Percentiles rank a stretch among this genome's conserved stretches.
phyloP scores from a whole-genome alignment of 257 asterid genomes.

The Solanum pinnatisectum region DNA sequence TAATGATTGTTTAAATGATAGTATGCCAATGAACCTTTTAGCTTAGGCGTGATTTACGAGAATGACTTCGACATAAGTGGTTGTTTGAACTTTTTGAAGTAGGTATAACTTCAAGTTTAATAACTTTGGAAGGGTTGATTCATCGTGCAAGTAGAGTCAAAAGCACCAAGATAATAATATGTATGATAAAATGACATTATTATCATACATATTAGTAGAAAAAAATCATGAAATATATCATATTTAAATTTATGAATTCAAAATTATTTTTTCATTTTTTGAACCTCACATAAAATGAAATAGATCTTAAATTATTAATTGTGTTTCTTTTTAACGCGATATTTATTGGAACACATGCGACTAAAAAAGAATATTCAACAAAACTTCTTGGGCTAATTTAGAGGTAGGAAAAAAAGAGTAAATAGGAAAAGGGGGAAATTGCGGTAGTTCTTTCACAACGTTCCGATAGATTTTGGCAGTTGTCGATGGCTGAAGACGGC shows the following conservation, averaged over 20 bases:
- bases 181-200: neutral
- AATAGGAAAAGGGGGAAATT: neutral
- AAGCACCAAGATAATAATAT: neutral
- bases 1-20: too few relatives aligned
- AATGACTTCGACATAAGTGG: neutral
- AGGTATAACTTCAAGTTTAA: too few relatives aligned
- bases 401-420: too few relatives aligned
- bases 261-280: neutral
- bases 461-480: neutral
- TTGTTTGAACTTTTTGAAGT: too few relatives aligned
- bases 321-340: neutral
- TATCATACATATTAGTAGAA: neutral
- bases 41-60: neutral
- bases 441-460: neutral
- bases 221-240: neutral
- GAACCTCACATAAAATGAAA: neutral
- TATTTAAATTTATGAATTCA: neutral
- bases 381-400: neutral
- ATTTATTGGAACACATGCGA: neutral
- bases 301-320: neutral
- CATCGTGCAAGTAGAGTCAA: neutral
- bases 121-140: too few relatives aligned
- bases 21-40: too few relatives aligned
- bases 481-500: constrained; percentile 13
- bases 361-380: neutral